Evolutionary conservation across 2,329 filamentous ascomycete species (phyloP), one percentile per base, ranked within the genome.

Genomic region (Septoria petroselini): DNA sequence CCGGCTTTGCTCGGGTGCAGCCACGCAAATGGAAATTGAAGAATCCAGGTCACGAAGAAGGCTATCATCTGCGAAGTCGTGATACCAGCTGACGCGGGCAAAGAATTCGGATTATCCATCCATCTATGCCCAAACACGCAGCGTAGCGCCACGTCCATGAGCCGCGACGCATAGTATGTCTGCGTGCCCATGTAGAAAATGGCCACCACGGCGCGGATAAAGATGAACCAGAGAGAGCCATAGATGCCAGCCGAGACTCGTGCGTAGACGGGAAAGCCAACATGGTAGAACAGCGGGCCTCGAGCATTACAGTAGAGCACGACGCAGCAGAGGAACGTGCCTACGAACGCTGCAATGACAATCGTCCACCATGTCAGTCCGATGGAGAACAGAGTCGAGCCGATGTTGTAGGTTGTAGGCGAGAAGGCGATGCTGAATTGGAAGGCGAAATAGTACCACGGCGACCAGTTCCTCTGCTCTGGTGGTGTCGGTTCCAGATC

Each of bases 101-200:
- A 50, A 2, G 57, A 54, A 23, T 68, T 68, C 1, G 55, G 60
- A 40, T 54, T 66, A 30, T 66, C 62, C 1, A 67, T 48, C 69
- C 70, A 73, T 1, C 58, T 58, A 15, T 60, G 58, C 0, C 71
- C 71, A 33, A 70, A 72, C 29, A 73, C 64, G 53, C 67, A 68
- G 15, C 69, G 64, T 8, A 73, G 58, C 34, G 68, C 62, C 1
- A 71, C 66, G 6, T 63, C 62, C 40, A 70, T 58, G 15, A 72
- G 52, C 29, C 68, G 64, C 4, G 65, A 62, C 11, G 65, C 68
- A 44, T 69, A 62, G 45, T 55, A 59, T 2, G 56, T 67, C 53
- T 70, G 63, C 7, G 64, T 68, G 4, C 68, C 68, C 45, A 69
- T 70, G 60, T 70, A 73, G 47, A 72, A 68, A 27, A 70, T 62